These are phyloP conservation scores for Nicotiana undulata DNA, from an alignment of 257 asterid genomes.

Conservation along the genomic window DNA sequence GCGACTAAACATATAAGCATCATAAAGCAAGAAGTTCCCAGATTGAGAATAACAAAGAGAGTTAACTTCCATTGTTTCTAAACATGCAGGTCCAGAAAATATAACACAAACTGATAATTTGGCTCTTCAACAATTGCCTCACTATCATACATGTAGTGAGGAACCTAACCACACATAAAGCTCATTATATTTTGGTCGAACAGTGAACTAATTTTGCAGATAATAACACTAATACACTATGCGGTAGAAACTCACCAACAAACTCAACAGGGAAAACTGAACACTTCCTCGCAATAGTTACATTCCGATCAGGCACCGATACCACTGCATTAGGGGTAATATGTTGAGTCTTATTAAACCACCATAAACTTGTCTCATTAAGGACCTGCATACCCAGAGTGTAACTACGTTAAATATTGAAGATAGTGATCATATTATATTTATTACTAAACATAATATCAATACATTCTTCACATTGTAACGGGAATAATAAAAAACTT, in stretches of 20 bases:
- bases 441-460: background rate
- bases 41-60: background rate
- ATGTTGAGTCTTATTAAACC: slow-evolving; percentile 77
- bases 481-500: background rate
- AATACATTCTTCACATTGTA: background rate
- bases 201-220: background rate
- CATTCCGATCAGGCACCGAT: slow-evolving; percentile 76
- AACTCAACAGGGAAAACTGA: slow-evolving; percentile 92
- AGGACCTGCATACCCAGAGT: slow-evolving; percentile 52
- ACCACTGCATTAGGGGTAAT: slow-evolving; percentile 80
- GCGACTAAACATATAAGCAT: background rate
- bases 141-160: background rate
- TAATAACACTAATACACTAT: background rate
- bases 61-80: background rate
- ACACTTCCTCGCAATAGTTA: slow-evolving; percentile 93
- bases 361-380: slow-evolving; percentile 90
- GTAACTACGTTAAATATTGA: background rate
- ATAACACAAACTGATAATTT: background rate
- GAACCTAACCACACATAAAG: background rate
- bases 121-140: background rate
- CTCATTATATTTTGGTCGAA: background rate
- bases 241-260: slow-evolving; percentile 63
- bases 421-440: background rate
- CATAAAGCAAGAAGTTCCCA: background rate
- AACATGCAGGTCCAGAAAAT: background rate